A percentile compares a stretch with the other conserved stretches of the same genome.
phyloP scores from a whole-genome alignment of 495 filamentous ascomycete genomes.

The Podospora sp. region DNA sequence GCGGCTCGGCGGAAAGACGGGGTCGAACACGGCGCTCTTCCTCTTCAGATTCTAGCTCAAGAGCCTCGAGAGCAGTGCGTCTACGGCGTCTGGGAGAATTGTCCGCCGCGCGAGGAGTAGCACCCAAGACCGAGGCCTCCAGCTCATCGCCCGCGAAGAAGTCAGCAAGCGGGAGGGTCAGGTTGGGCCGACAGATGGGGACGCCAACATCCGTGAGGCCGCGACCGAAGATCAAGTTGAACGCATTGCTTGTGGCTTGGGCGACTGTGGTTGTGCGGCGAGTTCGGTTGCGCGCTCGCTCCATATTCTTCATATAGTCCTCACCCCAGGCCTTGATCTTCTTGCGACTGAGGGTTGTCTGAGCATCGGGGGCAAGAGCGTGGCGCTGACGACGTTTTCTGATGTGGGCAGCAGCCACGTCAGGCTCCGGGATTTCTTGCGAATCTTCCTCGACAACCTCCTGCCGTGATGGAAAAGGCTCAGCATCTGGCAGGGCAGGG shows the following conservation, averaged over 20 bases:
- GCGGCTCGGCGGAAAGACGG: conserved; percentile 32
- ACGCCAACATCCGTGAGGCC: conserved; percentile 45
- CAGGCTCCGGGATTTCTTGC: not conserved
- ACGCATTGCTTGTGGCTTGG: conserved; percentile 50
- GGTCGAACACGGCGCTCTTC: conserved; percentile 32
- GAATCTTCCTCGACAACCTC: conserved; percentile 21
- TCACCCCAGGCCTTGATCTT: conserved; percentile 61
- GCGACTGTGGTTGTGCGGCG: conserved; percentile 22
- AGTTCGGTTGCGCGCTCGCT: conserved; percentile 30
- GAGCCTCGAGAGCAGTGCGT: conserved; percentile 27
- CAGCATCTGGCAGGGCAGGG: conserved; percentile 17
- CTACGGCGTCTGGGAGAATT: conserved; percentile 25
- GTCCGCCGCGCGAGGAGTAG: conserved; percentile 28
- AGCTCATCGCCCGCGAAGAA: conserved; percentile 43
- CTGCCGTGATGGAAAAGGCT: conserved; percentile 3
- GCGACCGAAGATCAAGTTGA: conserved; percentile 46
- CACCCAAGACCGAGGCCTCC: conserved; percentile 31
- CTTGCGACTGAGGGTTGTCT: conserved; percentile 27
- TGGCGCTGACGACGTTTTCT: not conserved
- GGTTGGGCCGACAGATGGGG: conserved; percentile 28
- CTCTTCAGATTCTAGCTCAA: conserved; percentile 32
- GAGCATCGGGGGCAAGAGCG: not conserved
- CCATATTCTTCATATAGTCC: conserved; percentile 61
- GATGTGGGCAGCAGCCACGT: not conserved
- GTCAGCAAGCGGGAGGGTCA: conserved; percentile 40